Base-by-base conservation (phyloP, 345 rosid species). In the Excoecaria agallocha region DNA sequence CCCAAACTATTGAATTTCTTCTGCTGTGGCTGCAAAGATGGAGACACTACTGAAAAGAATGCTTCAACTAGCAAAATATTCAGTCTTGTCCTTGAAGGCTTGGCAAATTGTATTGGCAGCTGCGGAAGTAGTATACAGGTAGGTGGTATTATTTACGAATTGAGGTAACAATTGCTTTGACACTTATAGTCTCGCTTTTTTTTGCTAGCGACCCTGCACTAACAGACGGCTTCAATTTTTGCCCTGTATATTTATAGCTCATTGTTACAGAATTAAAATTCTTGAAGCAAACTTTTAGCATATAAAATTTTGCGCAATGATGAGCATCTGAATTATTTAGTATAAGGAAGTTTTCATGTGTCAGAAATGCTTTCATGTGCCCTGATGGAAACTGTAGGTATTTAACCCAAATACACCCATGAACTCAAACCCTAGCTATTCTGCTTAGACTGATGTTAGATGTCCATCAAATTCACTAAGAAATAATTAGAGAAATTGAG, bases 31-130 rank as follows among this genome's bases (percentile, higher is more conserved):
- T 78, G 82, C 71, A 72, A 83, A 61, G 80, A 72, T 65, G 71
- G 11, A 59, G 84, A 77, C 38, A 70, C 67, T 74, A 67, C 82
- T 76, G 80, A 75, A 62, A 82, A 38, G 55, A 71, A 22, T 66
- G 49, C 74, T 62, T 72, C 79, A 24, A 64, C 66, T 57, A 66
- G 57, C 48, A 71, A 80, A 74, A 81, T 49, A 74, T 82, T 85
- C 74, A 66, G 74, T 76, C 60, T 71, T 71, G 81, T 89, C 84
- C 85, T 88, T 20, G 87, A 85, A 68, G 89, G 96, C 57, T 80
- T 95, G 89, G 96, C 92, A 66, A 88, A 84, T 71, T 95, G 98
- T 78, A 25, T 91, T 43, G 58, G 84, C 70, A 85, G 85, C 80
- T 66, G 80, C 24, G 87, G 90, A 76, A 80, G 70, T 75, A 46